Conservation (phyloP, 1,284 basidiomycete species). For the Pseudozyma tsukubaensis region DNA sequence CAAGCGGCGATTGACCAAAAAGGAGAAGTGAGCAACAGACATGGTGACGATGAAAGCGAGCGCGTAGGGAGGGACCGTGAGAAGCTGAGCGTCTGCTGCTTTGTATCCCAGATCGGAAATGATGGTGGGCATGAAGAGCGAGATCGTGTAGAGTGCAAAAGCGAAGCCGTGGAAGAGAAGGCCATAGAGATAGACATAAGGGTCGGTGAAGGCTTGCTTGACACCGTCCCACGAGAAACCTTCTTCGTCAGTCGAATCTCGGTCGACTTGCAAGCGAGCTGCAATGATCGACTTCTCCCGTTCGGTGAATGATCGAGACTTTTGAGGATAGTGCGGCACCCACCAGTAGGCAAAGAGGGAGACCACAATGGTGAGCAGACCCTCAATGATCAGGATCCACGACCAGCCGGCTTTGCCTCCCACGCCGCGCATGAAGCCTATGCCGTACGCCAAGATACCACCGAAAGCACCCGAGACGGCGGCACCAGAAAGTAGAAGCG, state of each 20-base stretch:
- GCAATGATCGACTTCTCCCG: conserved; percentile 72
- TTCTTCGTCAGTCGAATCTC: conserved; percentile 72
- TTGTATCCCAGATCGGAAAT: conserved; percentile 75
- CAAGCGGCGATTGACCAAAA: conserved; percentile 62
- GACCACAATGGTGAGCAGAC: conserved; percentile 72
- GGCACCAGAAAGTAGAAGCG: conserved; percentile 71
- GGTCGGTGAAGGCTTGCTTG: conserved; percentile 73
- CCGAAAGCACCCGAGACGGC: conserved; percentile 59
- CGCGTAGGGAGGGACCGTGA: conserved; percentile 75
- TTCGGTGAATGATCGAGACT: conserved; percentile 73
- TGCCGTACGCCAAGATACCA: conserved; percentile 72
- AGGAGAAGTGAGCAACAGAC: conserved; percentile 73
- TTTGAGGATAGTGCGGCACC: conserved; percentile 75
- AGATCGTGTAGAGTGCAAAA: conserved; percentile 60
- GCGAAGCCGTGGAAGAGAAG: conserved; percentile 78
- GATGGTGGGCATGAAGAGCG: conserved; percentile 71
- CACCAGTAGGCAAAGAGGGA: conserved; percentile 73
- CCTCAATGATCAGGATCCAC: conserved; percentile 77
- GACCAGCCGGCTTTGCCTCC: conserved; percentile 70
- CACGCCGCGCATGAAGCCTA: conserved; percentile 75
- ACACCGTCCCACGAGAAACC: conserved; percentile 68
- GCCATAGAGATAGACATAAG: conserved; percentile 76
- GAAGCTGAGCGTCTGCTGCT: conserved; percentile 76
- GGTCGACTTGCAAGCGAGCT: conserved; percentile 72
- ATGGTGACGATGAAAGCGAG: conserved; percentile 69